A percentile compares a stretch with the other conserved stretches of the same genome.
phyloP scores from a whole-genome alignment of 2,329 filamentous ascomycete species.

The Fusarium redolens region DNA sequence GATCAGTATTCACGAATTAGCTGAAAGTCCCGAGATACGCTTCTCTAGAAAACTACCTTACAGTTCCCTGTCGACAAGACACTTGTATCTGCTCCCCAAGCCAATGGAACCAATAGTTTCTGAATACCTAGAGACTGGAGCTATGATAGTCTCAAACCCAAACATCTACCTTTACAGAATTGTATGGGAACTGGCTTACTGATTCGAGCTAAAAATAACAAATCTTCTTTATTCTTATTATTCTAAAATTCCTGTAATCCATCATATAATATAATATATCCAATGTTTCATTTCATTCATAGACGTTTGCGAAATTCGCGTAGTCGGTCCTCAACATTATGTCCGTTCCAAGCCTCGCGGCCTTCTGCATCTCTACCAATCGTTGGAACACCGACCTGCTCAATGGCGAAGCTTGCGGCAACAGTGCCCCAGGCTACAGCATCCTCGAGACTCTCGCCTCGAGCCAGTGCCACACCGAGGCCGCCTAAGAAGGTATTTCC shows the following conservation, averaged over 20 bases:
- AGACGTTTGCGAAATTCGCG: slow-evolving; percentile 60
- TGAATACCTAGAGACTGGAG: too few relatives aligned
- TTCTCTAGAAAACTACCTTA: too few relatives aligned
- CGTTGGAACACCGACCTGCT: slow-evolving; percentile 87
- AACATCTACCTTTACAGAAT: background rate
- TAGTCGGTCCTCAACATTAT: slow-evolving; percentile 63
- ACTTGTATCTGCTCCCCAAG: too few relatives aligned
- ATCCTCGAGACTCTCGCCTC: slow-evolving; percentile 71
- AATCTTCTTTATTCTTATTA: slow-evolving; percentile 24
- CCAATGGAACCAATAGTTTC: too few relatives aligned
- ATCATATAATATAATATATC: slow-evolving; percentile 5
- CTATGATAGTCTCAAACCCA: background rate
- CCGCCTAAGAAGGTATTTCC: slow-evolving; percentile 87
- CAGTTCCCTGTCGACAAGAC: too few relatives aligned
- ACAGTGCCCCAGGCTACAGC: slow-evolving; percentile 83
- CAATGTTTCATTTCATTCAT: slow-evolving; percentile 26
- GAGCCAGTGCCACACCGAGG: slow-evolving; percentile 67
- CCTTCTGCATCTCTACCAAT: slow-evolving; percentile 59
- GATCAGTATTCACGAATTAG: too few relatives aligned
- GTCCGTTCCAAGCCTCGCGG: slow-evolving; percentile 71
- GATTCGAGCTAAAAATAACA: background rate
- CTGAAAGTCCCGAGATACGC: too few relatives aligned
- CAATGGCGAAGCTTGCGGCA: slow-evolving; percentile 91
- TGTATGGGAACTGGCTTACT: background rate
- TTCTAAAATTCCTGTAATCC: background rate